phyloP scores from a whole-genome alignment of 1,284 basidiomycete genomes.

The Apiotrichum gracile region DNA sequence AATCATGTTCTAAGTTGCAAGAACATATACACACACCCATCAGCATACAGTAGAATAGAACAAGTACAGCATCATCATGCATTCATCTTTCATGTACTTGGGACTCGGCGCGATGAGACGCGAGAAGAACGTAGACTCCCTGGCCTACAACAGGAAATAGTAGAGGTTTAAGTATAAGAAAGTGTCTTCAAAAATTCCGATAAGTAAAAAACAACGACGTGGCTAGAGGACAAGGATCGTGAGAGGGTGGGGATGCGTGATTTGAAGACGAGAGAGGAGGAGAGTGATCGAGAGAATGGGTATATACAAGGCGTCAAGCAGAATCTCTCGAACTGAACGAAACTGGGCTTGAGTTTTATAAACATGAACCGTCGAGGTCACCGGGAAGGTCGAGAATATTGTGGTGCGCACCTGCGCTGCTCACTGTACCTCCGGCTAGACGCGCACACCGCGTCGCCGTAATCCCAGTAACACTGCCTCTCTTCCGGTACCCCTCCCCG shows the following conservation, averaged over 20 bases:
- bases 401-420: too few species aligned
- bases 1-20: conserved; percentile 40
- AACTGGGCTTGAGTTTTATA: too few species aligned
- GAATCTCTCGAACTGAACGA: background rate
- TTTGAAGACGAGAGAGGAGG: background rate
- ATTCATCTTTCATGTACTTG: background rate
- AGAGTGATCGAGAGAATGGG: background rate
- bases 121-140: too few species aligned
- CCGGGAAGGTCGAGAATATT: too few species aligned
- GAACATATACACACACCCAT: background rate
- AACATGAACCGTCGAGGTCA: too few species aligned
- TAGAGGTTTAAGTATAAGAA: too few species aligned
- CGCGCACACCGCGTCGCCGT: conserved; percentile 13
- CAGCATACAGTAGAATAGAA: conserved; percentile 1
- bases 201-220: background rate
- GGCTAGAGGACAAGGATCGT: too few species aligned
- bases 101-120: background rate
- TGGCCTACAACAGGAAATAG: too few species aligned
- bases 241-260: too few species aligned
- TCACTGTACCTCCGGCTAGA: background rate
- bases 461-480: conserved; percentile 25
- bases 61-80: background rate
- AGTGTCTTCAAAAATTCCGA: too few species aligned
- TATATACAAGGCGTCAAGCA: background rate
- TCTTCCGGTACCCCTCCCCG: conserved; percentile 9